phyloP scores from a whole-genome alignment of 257 asterid species.

The Mitragyna speciosa region DNA sequence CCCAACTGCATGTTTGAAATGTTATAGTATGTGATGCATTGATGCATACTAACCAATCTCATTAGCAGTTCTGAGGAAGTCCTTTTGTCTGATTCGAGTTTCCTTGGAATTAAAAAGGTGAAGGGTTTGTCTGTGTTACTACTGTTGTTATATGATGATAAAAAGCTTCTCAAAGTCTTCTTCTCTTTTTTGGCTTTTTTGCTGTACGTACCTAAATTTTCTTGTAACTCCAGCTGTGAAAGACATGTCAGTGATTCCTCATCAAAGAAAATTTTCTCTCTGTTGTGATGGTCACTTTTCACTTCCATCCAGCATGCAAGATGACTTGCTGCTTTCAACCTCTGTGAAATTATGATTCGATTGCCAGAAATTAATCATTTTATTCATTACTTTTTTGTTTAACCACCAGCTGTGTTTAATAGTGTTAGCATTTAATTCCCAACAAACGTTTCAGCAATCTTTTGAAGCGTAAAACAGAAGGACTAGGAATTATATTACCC shows the following conservation, averaged over 20 bases:
- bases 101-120: constrained; percentile 4
- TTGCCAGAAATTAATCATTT: constrained; percentile 23
- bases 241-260: constrained; percentile 17
- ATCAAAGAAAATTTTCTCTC: not conserved
- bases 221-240: constrained; percentile 17
- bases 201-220: not conserved
- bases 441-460: too few species aligned
- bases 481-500: too few species aligned
- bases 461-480: too few species aligned
- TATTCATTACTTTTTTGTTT: constrained; percentile 10
- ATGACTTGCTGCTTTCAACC: constrained; percentile 36
- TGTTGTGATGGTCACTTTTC: constrained; percentile 11
- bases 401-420: not conserved
- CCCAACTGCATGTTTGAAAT: not conserved
- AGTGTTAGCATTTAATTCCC: too few species aligned
- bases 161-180: constrained; percentile 10
- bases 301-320: constrained; percentile 31
- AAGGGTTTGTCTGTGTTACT: not conserved
- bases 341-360: constrained; percentile 21
- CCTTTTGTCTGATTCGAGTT: constrained; percentile 28
- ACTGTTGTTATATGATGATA: constrained; percentile 15
- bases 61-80: constrained; percentile 18
- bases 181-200: not conserved
- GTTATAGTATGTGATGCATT: not conserved
- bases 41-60: constrained; percentile 36